Evolutionary conservation across 306 rosid species (phyloP), one percentile per base, ranked within the genome.

Genomic region (Prunus mira): DNA sequence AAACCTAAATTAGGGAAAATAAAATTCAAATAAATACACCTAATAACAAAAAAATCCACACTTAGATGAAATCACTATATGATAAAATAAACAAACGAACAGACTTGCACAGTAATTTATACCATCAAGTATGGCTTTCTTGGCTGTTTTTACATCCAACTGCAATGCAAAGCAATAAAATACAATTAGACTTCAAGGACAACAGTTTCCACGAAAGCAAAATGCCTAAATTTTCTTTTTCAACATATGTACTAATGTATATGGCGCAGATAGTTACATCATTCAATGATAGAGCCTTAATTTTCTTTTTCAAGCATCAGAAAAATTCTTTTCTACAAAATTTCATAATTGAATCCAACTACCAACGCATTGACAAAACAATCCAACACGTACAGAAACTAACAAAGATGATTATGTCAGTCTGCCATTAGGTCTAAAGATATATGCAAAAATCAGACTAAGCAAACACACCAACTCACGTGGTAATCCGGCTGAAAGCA

Each of bases 401-500:
- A 28, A 28, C 15, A 6, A 25, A 65, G 9, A 25, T 55, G 47
- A 51, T 14, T 46, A 68, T 43, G 15, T 67, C 77, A 70, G 12
- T 65, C 56, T 69, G 67, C 45, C 17, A 65, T 43, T 20, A 22
- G 77, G 52, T 83, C 57, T 49, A 77, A 71, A 72, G 69, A 77
- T 62, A 65, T 69, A 77, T 77, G 71, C 80, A 74, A 69, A 81
- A 85, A 89, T 71, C 81, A 87, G 91, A 91, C 91, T 89, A 84
- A 81, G 93, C 87, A 85, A 91, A 93, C 97, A 91, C 93, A 91
- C 98, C 98, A 91, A 93, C 98, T 93, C 98, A 93, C 96, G 97
- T 93, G 98, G 96, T 89, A 93, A 93, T 81, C 98, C 98, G 19
- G 97, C 84, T 20, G 87, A 81, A 51, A 93, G 91, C 81, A 89